These are phyloP conservation scores for Russula brevipes DNA, from an alignment of 768 basidiomycete species.

Conservation along the genomic window DNA sequence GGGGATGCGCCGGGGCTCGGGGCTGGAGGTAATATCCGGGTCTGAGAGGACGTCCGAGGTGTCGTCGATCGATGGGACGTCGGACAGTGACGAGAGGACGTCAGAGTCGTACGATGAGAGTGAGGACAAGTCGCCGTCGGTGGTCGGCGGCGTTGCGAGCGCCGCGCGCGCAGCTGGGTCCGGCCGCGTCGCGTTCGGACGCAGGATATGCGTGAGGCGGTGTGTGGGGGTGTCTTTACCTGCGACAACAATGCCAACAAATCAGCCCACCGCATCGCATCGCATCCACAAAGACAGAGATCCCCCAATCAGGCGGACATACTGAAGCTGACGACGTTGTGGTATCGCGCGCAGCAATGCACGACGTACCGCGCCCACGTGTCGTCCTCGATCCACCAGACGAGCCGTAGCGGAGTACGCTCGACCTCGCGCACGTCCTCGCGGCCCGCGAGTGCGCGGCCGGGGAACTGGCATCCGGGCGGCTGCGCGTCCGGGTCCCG, in stretches of 20 bases:
- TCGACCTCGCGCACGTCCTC: constrained; percentile 59
- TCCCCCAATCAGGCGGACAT: constrained; percentile 29
- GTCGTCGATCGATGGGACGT: constrained; percentile 26
- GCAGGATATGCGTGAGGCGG: constrained; percentile 73
- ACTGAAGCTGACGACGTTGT: constrained; percentile 81
- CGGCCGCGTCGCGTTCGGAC: constrained; percentile 66
- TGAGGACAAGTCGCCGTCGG: constrained; percentile 56
- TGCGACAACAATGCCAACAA: constrained; percentile 22
- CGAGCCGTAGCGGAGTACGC: constrained; percentile 57
- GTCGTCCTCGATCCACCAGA: constrained; percentile 70
- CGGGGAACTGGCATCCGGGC: constrained; percentile 32
- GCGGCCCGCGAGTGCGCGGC: constrained; percentile 46
- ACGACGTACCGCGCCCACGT: constrained; percentile 75
- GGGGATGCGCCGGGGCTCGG: neutral
- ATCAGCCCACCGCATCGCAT: neutral
- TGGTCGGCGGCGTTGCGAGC: constrained; percentile 68
- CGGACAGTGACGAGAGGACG: constrained; percentile 35
- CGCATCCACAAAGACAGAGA: no score
- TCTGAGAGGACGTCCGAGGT: constrained; percentile 28
- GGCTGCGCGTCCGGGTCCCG: constrained; percentile 42
- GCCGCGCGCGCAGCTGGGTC: constrained; percentile 40
- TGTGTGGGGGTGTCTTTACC: constrained; percentile 53
- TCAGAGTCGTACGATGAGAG: constrained; percentile 48
- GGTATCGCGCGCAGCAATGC: constrained; percentile 77
- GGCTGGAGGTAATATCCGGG: constrained; percentile 18